Evolutionary conservation across 768 basidiomycete species (phyloP).

Genomic region (Nevesoporus exiguus): DNA sequence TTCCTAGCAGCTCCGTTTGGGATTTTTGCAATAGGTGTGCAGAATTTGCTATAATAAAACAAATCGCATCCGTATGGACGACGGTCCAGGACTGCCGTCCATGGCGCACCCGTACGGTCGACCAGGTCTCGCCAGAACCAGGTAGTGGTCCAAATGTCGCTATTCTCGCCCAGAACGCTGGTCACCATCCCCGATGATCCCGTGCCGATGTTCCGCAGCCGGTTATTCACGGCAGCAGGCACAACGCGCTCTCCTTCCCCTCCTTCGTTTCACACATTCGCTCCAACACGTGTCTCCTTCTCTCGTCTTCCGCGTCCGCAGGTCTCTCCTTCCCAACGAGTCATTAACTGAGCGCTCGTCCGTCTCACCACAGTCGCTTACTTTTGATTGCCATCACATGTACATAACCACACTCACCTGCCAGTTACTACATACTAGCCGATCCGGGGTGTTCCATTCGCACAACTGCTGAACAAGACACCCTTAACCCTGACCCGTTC

Average conservation of each 20-base stretch:
- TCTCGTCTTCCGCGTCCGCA: neutral
- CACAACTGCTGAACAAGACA: neutral
- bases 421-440: conserved; percentile 18
- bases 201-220: conserved; percentile 24
- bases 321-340: neutral
- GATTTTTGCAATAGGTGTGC: conserved; percentile 6
- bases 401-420: conserved; percentile 9
- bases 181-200: conserved; percentile 12
- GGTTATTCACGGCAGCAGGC: conserved; percentile 14
- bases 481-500: conserved; percentile 19
- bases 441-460: conserved; percentile 17
- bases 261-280: neutral
- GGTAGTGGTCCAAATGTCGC: conserved; percentile 13
- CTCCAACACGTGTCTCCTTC: neutral
- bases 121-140: conserved; percentile 16
- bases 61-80: conserved; percentile 1
- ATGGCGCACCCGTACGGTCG: conserved; percentile 17
- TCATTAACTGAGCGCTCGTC: neutral
- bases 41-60: conserved; percentile 20
- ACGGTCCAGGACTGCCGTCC: conserved; percentile 19
- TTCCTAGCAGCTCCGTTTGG: conserved; percentile 30
- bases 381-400: neutral
- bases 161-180: conserved; percentile 9
- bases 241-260: neutral
- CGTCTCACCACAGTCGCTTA: conserved; percentile 8